A percentile compares a stretch with the other conserved stretches of the same genome.
Evolutionary conservation across 1,284 basidiomycete genomes (phyloP).

Genomic region (Sanghuangporus baumii): DNA sequence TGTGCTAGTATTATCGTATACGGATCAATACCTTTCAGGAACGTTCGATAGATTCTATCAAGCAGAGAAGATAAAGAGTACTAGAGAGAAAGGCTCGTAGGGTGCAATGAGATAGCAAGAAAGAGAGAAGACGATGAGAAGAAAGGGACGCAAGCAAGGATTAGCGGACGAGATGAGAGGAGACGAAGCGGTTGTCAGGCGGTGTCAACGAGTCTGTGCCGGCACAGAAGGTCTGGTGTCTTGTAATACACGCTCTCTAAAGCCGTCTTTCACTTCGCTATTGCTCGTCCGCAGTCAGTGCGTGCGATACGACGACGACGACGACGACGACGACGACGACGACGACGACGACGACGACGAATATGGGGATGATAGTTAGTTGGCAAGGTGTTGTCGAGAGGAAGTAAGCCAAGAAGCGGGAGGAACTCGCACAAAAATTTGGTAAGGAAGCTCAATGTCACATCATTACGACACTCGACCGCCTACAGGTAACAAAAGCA

Average conservation of each 20-base stretch:
- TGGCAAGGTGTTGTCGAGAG: background rate
- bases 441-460: background rate
- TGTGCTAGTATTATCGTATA: background rate
- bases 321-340: background rate
- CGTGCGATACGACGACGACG: background rate
- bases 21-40: background rate
- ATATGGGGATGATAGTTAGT: background rate
- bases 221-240: background rate
- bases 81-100: background rate
- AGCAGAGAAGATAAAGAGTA: background rate
- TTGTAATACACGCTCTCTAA: conserved; percentile 1
- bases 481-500: background rate
- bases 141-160: background rate
- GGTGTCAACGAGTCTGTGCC: conserved; percentile 8
- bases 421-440: background rate
- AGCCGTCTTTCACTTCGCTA: background rate
- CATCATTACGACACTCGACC: background rate
- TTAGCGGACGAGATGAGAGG: background rate
- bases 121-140: background rate
- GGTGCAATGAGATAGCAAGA: background rate
- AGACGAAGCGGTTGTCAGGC: conserved; percentile 12
- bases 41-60: background rate
- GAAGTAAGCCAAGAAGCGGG: background rate
- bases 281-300: background rate
- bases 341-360: background rate